Evolutionary conservation across 768 basidiomycete species (phyloP).

Genomic region (Phlebiopsis flavidoalba): DNA sequence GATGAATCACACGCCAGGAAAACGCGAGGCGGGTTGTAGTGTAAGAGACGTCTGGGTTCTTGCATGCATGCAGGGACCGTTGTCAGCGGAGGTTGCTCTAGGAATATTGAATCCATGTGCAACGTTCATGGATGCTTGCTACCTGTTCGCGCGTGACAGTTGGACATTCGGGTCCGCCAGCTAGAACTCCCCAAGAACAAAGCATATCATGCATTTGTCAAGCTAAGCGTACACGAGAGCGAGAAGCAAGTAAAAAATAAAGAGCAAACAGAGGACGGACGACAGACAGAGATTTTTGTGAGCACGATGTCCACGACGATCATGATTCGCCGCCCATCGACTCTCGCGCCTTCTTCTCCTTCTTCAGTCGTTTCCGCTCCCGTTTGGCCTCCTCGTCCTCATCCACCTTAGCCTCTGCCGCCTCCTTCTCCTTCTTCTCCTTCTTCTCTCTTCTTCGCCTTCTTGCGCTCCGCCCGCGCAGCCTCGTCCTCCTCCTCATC

Average conservation of each 20-base stretch:
- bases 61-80: too few species aligned
- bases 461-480: slow-evolving; percentile 26
- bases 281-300: not conserved
- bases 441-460: slow-evolving; percentile 22
- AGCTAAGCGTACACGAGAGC: slow-evolving; percentile 2
- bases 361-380: slow-evolving; percentile 28
- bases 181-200: not conserved
- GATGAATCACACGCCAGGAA: not conserved
- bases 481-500: slow-evolving; percentile 47
- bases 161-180: too few species aligned
- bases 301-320: not conserved
- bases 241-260: not conserved
- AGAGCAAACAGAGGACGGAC: not conserved
- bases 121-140: too few species aligned
- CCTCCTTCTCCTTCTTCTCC: slow-evolving; percentile 29
- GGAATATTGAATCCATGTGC: not conserved
- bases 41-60: not conserved
- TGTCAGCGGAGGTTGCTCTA: not conserved
- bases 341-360: slow-evolving; percentile 35
- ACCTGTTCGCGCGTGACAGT: too few species aligned
- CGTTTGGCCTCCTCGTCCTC: slow-evolving; percentile 34
- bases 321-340: slow-evolving; percentile 30
- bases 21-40: not conserved
- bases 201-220: not conserved
- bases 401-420: slow-evolving; percentile 48